These are phyloP conservation scores for Trametopsis cervina DNA, from an alignment of 768 basidiomycete genomes.

Conservation along the genomic window DNA sequence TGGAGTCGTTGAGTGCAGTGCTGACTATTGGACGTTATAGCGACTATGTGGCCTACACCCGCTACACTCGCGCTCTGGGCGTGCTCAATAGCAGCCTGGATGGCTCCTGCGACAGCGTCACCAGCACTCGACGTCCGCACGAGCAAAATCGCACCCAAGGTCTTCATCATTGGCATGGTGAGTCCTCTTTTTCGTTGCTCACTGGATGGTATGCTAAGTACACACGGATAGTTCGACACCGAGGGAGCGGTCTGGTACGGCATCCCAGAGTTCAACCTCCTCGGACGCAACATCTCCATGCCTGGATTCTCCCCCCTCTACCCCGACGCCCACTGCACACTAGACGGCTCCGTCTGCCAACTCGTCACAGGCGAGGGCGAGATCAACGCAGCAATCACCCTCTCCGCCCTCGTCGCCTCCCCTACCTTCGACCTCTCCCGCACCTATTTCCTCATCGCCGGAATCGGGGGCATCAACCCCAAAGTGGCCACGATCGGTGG, in stretches of 20 bases:
- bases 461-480: slow-evolving; percentile 35
- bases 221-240: slow-evolving; percentile 12
- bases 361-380: slow-evolving; percentile 32
- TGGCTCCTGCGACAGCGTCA: too few species aligned
- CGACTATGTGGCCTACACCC: too few species aligned
- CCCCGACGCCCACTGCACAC: slow-evolving; percentile 32
- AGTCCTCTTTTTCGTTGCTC: neutral
- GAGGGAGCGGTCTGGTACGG: slow-evolving; percentile 16
- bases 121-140: too few species aligned
- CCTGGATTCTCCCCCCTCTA: slow-evolving; percentile 33
- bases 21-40: too few species aligned
- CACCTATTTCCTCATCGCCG: slow-evolving; percentile 38
- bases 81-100: too few species aligned
- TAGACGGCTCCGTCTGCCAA: slow-evolving; percentile 28
- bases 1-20: too few species aligned
- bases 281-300: slow-evolving; percentile 30
- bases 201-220: too few species aligned
- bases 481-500: slow-evolving; percentile 29
- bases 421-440: slow-evolving; percentile 29
- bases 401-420: slow-evolving; percentile 28
- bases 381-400: slow-evolving; percentile 35
- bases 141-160: slow-evolving; percentile 6
- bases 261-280: slow-evolving; percentile 23
- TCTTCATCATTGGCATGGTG: slow-evolving; percentile 8
- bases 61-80: too few species aligned